Evolutionary conservation across 2,329 filamentous ascomycete species (phyloP), one percentile per base, ranked within the genome.

Genomic region (Exophiala sp.): DNA sequence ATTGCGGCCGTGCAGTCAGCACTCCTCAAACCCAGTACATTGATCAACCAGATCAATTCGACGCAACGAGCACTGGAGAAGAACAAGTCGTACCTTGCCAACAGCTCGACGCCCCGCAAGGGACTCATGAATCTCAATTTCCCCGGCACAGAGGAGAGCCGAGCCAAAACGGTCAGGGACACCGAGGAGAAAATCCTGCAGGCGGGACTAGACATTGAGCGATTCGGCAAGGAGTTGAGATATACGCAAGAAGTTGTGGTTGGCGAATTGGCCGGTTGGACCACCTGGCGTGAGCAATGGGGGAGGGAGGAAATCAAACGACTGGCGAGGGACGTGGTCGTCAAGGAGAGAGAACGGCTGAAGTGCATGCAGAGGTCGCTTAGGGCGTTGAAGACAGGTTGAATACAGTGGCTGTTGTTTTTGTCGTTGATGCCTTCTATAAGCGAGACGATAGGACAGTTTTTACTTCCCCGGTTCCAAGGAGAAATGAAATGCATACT

Each of bases 181-280:
- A 86, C 87, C 37, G 86, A 89, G 69, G 84, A 86, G 58, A 88
- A 86, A 61, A 86, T 88, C 30, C 77, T 80, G 11, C 82, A 83
- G 56, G 81, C 80, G 18, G 79, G 83, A 56, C 69, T 75, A 14
- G 88, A 96, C 64, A 78, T 87, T 9, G 79, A 83, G 16, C 79
- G 81, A 37, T 69, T 95, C n/a, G 83, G 85, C 0, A 81, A 81
- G 44, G 93, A 98, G 68, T 72, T 98, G 48, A 75, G 88, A 43
- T 95, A 93, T 67, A 95, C 90, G 41, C 91, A 96, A 70, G 88
- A 94, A 67, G 88, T 91, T 11, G 91, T 97, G 19, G 91, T 94
- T 5, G 78, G 82, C 1, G 93, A 98, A 70, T 68, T 98, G 48
- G 93, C 93, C 0, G 89, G 87, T 13, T 98, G 93, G 88, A 90